Conservation (phyloP, 2,329 filamentous ascomycete species). For the Trichothecium sympodiale region DNA sequence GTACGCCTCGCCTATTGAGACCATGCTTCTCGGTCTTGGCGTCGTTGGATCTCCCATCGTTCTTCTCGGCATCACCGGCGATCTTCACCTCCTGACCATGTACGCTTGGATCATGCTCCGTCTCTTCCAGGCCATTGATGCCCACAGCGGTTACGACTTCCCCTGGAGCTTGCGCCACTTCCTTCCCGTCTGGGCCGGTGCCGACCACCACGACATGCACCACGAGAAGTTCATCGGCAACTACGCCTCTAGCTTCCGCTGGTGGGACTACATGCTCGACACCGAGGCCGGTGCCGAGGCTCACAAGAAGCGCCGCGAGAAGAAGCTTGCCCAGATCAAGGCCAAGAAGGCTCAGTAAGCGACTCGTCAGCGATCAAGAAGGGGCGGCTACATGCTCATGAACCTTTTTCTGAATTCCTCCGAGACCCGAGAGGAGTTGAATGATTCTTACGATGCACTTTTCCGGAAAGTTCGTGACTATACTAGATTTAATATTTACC, state of each 20-base stretch:
- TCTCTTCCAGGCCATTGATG: constrained; percentile 94
- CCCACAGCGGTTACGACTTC: constrained; percentile 96
- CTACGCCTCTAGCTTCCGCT: constrained; percentile 94
- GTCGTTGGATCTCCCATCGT: constrained; percentile 73
- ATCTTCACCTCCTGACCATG: constrained; percentile 95
- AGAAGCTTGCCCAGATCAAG: constrained; percentile 55
- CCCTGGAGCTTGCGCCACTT: constrained; percentile 94
- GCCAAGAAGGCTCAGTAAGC: constrained; percentile 52
- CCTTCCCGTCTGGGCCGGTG: constrained; percentile 95
- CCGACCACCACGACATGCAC: constrained; percentile 91
- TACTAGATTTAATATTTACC: neutral
- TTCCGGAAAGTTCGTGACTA: too few relatives aligned
- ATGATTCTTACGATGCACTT: neutral
- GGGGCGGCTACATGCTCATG: neutral
- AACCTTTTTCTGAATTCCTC: too few relatives aligned
- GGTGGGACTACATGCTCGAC: constrained; percentile 94
- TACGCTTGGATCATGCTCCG: constrained; percentile 91
- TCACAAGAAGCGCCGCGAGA: constrained; percentile 70
- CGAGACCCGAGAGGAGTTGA: neutral
- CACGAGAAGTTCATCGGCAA: constrained; percentile 99
- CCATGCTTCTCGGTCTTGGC: constrained; percentile 86
- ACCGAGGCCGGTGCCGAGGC: constrained; percentile 89
- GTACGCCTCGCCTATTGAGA: constrained; percentile 95
- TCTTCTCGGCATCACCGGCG: constrained; percentile 70
- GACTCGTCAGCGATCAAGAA: neutral